A percentile compares a stretch with the other conserved stretches of the same genome.
phyloP scores from a whole-genome alignment of 139 green algal genomes.

The Chlorella sp. region DNA sequence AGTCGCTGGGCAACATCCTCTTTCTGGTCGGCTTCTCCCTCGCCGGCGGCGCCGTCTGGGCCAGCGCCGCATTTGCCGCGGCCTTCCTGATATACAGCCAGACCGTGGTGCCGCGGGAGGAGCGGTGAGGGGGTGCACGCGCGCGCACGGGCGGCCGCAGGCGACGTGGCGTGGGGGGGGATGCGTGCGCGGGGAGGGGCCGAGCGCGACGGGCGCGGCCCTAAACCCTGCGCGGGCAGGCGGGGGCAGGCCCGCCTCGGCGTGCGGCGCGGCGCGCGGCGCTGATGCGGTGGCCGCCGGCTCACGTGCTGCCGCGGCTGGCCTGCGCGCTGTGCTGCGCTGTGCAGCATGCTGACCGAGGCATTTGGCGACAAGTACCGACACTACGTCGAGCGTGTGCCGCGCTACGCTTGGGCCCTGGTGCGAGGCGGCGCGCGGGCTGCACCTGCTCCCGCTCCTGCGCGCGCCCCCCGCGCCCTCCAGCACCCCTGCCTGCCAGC shows the following conservation, averaged over 20 bases:
- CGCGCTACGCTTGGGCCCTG: not conserved
- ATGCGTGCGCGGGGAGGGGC: no score
- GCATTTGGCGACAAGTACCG: constrained; percentile 29
- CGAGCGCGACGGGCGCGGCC: no score
- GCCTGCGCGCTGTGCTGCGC: no score
- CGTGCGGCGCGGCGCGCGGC: no score
- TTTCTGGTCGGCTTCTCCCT: constrained; percentile 38
- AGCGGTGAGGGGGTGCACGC: no score
- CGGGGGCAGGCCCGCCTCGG: no score
- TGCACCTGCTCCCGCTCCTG: not conserved
- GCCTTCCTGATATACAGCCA: constrained; percentile 33
- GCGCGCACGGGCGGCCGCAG: no score
- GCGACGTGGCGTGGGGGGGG: no score
- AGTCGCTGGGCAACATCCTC: constrained; percentile 42
- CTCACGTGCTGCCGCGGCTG: no score
- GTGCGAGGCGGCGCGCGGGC: not conserved
- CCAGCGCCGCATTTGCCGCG: constrained; percentile 16
- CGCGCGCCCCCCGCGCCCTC: not conserved
- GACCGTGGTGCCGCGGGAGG: constrained; percentile 28
- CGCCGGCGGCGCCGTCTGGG: constrained; percentile 31
- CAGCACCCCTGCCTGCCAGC: not conserved
- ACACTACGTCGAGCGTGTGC: not conserved
- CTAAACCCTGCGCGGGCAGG: no score
- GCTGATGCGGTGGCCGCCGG: no score
- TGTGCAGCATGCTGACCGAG: constrained; percentile 34